Evolutionary conservation across 2,329 filamentous ascomycete species (phyloP).

Genomic region (Ophiostoma pallidulum): DNA sequence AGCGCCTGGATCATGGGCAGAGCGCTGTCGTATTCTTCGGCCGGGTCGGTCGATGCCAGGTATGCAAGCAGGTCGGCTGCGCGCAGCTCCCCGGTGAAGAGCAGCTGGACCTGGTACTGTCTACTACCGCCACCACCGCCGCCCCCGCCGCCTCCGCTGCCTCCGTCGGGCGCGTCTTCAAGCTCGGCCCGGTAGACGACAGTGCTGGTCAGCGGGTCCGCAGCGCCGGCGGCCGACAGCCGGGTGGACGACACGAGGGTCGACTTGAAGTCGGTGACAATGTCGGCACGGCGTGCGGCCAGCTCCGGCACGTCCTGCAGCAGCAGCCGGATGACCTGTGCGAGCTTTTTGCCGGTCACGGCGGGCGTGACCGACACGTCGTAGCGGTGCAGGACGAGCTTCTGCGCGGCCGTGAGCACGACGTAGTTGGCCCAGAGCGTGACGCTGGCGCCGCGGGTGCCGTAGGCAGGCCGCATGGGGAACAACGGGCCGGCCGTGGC

Average conservation of each 20-base stretch:
- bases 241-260: constrained; percentile 23
- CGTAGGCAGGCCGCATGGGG: constrained; percentile 18
- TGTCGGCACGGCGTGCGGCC: constrained; percentile 7
- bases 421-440: constrained; percentile 22
- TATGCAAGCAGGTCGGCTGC: constrained; percentile 20
- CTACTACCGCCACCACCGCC: background rate
- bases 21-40: constrained; percentile 18
- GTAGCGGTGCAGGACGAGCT: constrained; percentile 19
- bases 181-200: constrained; percentile 23
- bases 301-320: constrained; percentile 20
- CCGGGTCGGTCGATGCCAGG: constrained; percentile 20
- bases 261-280: constrained; percentile 27
- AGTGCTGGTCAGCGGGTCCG: background rate
- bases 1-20: constrained; percentile 56
- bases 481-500: too few relatives aligned
- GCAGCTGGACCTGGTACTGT: constrained; percentile 19
- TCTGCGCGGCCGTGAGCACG: constrained; percentile 11
- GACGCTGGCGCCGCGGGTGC: constrained; percentile 14
- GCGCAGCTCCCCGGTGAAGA: constrained; percentile 19
- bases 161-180: constrained; percentile 21
- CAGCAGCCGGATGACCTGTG: constrained; percentile 19
- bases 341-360: constrained; percentile 16
- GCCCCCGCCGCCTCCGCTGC: too few relatives aligned
- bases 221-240: too few relatives aligned
- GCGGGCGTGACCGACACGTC: constrained; percentile 15